phyloP scores from a whole-genome alignment of 768 basidiomycete genomes.

The Xerocomellus amylosporus region DNA sequence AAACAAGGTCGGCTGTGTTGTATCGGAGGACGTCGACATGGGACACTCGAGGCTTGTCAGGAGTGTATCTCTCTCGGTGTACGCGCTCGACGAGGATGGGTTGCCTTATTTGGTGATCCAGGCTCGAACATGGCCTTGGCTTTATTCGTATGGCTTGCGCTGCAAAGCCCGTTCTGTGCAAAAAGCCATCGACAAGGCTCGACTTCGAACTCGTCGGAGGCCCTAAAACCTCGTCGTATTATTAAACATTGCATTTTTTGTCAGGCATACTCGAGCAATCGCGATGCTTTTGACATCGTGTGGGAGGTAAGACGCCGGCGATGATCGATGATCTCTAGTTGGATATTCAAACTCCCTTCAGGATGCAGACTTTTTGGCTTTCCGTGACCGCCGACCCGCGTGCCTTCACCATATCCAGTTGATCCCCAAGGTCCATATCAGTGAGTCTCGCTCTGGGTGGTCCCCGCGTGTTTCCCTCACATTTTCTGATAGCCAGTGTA shows the following conservation, averaged over 20 bases:
- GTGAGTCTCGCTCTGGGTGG: slow-evolving; percentile 31
- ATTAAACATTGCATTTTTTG: slow-evolving; percentile 38
- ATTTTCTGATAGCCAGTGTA: slow-evolving; percentile 47
- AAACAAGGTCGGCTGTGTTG: slow-evolving; percentile 30
- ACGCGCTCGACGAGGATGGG: neutral
- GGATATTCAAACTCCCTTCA: slow-evolving; percentile 14
- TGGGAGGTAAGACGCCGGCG: slow-evolving; percentile 42
- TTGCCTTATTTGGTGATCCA: slow-evolving; percentile 14
- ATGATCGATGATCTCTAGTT: too few relatives aligned
- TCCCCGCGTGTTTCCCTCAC: neutral
- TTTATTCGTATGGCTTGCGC: slow-evolving; percentile 12
- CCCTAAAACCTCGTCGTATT: neutral
- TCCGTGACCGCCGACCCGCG: slow-evolving; percentile 50
- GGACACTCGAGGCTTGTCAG: neutral
- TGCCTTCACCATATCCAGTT: slow-evolving; percentile 49
- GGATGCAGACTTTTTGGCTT: slow-evolving; percentile 51
- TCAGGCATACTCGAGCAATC: slow-evolving; percentile 36
- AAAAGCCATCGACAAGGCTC: neutral
- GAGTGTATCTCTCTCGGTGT: neutral
- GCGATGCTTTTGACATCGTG: slow-evolving; percentile 42
- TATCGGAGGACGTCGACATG: slow-evolving; percentile 33
- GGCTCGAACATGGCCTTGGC: neutral
- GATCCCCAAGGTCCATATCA: slow-evolving; percentile 51
- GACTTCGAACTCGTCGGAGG: neutral
- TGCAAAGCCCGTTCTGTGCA: neutral